phyloP scores from a whole-genome alignment of 2,329 filamentous ascomycete species.

The Colletotrichum limetticola region DNA sequence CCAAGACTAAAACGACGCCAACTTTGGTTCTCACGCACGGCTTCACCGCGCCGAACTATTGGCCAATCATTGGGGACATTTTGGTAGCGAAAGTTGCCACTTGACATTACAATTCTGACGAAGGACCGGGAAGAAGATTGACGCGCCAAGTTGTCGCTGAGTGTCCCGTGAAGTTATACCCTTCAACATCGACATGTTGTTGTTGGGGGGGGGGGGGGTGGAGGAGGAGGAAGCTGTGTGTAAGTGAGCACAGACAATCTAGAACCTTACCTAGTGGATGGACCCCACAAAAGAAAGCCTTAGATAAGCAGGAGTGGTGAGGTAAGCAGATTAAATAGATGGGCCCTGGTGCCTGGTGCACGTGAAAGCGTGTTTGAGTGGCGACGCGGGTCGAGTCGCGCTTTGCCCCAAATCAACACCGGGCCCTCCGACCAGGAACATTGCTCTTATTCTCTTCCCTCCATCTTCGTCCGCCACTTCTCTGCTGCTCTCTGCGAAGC shows the following conservation, averaged over 20 bases:
- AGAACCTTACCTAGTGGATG: no score
- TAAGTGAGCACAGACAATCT: neutral
- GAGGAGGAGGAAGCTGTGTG: neutral
- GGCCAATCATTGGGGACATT: neutral
- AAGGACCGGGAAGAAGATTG: neutral
- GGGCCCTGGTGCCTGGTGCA: neutral
- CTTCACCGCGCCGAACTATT: neutral
- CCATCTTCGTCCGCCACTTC: conserved; percentile 15
- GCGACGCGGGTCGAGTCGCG: conserved; percentile 35
- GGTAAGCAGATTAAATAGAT: neutral
- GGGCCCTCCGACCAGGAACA: neutral
- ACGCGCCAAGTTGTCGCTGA: neutral
- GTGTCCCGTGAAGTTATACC: neutral
- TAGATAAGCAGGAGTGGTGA: neutral
- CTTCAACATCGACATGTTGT: neutral
- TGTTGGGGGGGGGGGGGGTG: no score
- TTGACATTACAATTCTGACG: neutral
- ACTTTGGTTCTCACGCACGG: conserved; percentile 25
- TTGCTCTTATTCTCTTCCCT: conserved; percentile 7
- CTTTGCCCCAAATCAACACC: conserved; percentile 24
- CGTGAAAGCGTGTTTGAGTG: conserved; percentile 32
- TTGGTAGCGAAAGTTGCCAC: neutral
- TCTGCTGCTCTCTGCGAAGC: neutral
- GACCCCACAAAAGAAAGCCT: neutral
- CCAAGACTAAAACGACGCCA: conserved; percentile 2